Percentiles rank a stretch among this genome's conserved stretches.
phyloP scores from a whole-genome alignment of 2,329 filamentous ascomycete genomes.

The Microcyclospora pomicola region DNA sequence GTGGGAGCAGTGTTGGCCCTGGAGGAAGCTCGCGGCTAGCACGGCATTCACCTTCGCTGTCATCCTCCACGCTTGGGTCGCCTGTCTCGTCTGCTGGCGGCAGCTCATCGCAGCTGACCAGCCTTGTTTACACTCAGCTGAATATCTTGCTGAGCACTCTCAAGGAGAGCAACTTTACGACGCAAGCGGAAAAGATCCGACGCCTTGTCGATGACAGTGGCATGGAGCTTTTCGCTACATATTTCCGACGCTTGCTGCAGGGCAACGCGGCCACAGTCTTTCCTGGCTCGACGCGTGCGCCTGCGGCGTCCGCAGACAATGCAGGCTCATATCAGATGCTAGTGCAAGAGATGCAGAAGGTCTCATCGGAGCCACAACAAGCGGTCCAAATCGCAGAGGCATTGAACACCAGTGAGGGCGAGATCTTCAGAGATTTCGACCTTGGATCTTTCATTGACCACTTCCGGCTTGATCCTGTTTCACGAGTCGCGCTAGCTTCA shows the following conservation, averaged over 20 bases:
- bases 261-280: slow-evolving; percentile 89
- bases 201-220: slow-evolving; percentile 97
- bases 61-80: slow-evolving; percentile 38
- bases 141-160: slow-evolving; percentile 88
- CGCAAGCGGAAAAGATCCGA: slow-evolving; percentile 78
- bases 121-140: slow-evolving; percentile 90
- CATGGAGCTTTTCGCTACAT: slow-evolving; percentile 97
- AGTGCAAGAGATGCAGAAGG: slow-evolving; percentile 71
- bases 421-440: slow-evolving; percentile 92
- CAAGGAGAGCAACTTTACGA: slow-evolving; percentile 95
- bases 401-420: slow-evolving; percentile 78
- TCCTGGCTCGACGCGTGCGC: slow-evolving; percentile 56
- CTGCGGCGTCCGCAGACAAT: slow-evolving; percentile 41
- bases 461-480: slow-evolving; percentile 79
- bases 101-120: slow-evolving; percentile 47
- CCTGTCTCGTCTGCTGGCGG: slow-evolving; percentile 37
- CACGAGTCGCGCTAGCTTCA: slow-evolving; percentile 75
- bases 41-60: slow-evolving; percentile 46
- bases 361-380: slow-evolving; percentile 66
- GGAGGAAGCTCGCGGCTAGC: slow-evolving; percentile 43
- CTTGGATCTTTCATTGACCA: slow-evolving; percentile 91
- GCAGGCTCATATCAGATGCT: slow-evolving; percentile 75
- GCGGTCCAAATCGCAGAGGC: slow-evolving; percentile 85
- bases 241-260: slow-evolving; percentile 82
- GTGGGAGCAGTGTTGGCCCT: slow-evolving; percentile 33